A percentile compares a stretch with the other conserved stretches of the same genome.
These are phyloP conservation scores for Polygonum maritimum DNA, from an alignment of 148 eudicot species.

Conservation along the genomic window DNA sequence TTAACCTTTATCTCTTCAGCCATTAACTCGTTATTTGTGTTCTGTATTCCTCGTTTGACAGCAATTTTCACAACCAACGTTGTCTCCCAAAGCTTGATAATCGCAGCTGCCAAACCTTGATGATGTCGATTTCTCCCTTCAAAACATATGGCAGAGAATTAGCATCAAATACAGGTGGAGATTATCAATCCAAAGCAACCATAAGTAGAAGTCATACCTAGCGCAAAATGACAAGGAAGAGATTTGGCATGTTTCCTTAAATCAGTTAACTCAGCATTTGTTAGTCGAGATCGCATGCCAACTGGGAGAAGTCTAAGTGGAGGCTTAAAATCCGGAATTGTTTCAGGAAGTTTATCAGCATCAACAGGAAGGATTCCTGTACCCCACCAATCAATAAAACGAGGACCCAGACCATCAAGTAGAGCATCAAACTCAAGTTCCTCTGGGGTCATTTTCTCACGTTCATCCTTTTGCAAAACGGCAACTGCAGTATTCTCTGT, in stretches of 20 bases:
- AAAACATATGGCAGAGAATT: slow-evolving; percentile 12
- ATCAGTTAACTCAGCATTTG: slow-evolving; percentile 81
- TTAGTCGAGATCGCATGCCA: slow-evolving; percentile 69
- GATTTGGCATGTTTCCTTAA: slow-evolving; percentile 78
- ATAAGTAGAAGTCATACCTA: slow-evolving; percentile 41
- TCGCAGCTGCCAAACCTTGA: slow-evolving; percentile 90
- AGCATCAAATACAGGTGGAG: slow-evolving; percentile 8
- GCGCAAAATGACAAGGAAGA: slow-evolving; percentile 99
- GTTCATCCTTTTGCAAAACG: slow-evolving; percentile 20
- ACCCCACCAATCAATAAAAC: slow-evolving; percentile 99
- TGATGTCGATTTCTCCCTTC: slow-evolving; percentile 95
- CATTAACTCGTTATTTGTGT: slow-evolving; percentile 91
- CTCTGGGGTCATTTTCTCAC: slow-evolving; percentile 53
- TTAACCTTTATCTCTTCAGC: slow-evolving; percentile 84
- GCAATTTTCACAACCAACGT: slow-evolving; percentile 95
- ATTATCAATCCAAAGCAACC: slow-evolving; percentile 10
- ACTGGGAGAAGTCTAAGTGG: slow-evolving; percentile 88
- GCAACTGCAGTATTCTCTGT: slow-evolving; percentile 20
- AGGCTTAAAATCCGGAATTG: slow-evolving; percentile 72
- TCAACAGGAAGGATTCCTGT: slow-evolving; percentile 91
- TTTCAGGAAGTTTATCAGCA: slow-evolving; percentile 88
- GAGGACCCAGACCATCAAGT: slow-evolving; percentile 87
- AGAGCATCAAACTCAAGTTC: slow-evolving; percentile 60
- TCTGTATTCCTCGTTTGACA: slow-evolving; percentile 96
- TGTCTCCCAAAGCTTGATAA: slow-evolving; percentile 95